Evolutionary conservation across 768 basidiomycete genomes (phyloP), one percentile per base, ranked within the genome.

Genomic region (Cystofilobasidium macerans): DNA sequence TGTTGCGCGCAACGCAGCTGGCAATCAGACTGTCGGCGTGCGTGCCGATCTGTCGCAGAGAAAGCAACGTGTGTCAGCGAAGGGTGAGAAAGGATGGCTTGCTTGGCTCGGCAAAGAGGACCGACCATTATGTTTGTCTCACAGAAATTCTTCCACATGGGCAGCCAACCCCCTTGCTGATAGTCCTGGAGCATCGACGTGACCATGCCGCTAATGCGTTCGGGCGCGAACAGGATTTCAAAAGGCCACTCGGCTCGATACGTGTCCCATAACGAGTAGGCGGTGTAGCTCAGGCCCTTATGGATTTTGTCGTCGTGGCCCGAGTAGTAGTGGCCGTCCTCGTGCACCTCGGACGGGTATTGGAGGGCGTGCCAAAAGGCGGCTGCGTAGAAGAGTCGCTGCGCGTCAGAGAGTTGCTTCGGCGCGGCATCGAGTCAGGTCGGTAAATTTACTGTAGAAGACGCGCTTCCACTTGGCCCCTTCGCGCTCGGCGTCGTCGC

Each of bases 61-160:
- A 42, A 8, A 38, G 32, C 14, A n/a, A 16, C 36, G 1, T 9
- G 36, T 14, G 4, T 1, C n/a, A n/a, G n/a, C n/a, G n/a, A n/a
- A n/a, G n/a, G n/a, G 11, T 40, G 35, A 42, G 61, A 14, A 32
- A 28, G 45, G 13, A 18, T 30, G 16, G 48, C 36, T 9, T 51
- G 6, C 28, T 26, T n/a, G n/a, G 13, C 5, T 12, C 4, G 48
- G 28, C 26, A 1, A 14, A 20, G 11, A 16, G 48, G 30, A 53
- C 48, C 18, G 12, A 40, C 61, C 43, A 65, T 65, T 30, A 69
- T 60, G 56, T 67, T 69, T 78, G 68, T 56, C 82, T 83, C 84
- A 30, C 86, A 82, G 18, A 89, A 81, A 68, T 89, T 89, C 76
- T 89, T 89, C 88, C 88, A 90, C 87, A 89, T 89, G 0, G 88